Percentiles rank a stretch among this genome's conserved stretches.
These are phyloP conservation scores for Lupinus albus DNA, from an alignment of 306 rosid species.

Conservation along the genomic window DNA sequence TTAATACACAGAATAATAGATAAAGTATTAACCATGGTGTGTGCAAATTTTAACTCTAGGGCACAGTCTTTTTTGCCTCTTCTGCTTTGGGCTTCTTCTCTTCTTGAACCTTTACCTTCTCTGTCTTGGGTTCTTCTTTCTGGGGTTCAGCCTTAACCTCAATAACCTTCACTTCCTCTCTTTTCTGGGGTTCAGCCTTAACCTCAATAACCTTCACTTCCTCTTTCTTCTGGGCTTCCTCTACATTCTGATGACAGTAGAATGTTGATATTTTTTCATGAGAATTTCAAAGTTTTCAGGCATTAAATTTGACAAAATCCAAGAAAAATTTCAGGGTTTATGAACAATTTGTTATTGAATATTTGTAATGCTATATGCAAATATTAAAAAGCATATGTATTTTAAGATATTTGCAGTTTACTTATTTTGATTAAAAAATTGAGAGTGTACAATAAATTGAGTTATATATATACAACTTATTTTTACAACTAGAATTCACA, in stretches of 20 bases:
- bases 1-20: no score
- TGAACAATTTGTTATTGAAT: no score
- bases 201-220: constrained; percentile 25
- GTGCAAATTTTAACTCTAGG: background rate
- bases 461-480: no score
- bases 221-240: constrained; percentile 20
- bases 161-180: constrained; percentile 32
- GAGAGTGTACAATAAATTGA: no score
- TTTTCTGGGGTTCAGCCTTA: background rate
- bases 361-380: no score
- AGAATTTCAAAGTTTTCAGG: background rate
- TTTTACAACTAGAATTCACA: no score
- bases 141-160: constrained; percentile 29
- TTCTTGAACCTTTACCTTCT: constrained; percentile 31
- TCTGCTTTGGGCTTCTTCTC: constrained; percentile 26
- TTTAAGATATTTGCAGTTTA: no score
- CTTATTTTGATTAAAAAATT: no score
- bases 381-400: no score
- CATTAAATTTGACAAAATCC: no score
- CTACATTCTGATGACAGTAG: constrained; percentile 39
- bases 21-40: no score
- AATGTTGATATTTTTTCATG: background rate
- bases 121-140: background rate
- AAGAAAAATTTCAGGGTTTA: no score
- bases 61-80: background rate